Evolutionary conservation across 495 filamentous ascomycete genomes (phyloP).

Genomic region (Xylona heveae): DNA sequence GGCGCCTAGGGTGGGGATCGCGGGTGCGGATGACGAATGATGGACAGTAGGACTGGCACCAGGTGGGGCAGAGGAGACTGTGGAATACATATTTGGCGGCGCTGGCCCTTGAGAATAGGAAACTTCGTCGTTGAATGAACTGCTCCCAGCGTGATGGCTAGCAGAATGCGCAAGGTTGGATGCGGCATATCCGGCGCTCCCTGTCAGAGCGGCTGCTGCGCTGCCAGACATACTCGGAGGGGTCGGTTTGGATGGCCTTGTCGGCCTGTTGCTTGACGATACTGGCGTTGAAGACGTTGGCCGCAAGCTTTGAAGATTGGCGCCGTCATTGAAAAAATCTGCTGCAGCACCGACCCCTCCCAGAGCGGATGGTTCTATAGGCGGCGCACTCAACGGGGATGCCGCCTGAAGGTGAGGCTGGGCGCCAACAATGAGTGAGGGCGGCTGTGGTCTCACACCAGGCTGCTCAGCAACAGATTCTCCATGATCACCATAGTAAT

Average conservation of each 20-base stretch:
- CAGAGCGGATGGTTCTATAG: conserved; percentile 3
- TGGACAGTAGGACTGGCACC: conserved; percentile 1
- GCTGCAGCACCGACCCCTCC: conserved; percentile 8
- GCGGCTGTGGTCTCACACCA: conserved; percentile 29
- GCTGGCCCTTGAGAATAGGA: conserved; percentile 2
- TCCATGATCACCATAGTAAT: conserved; percentile 46
- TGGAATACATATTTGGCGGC: neutral
- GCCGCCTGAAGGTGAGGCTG: conserved; percentile 4
- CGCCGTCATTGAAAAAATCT: conserved; percentile 4
- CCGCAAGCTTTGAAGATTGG: neutral
- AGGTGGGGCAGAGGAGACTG: neutral
- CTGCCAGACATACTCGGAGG: no score
- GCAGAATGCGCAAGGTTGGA: no score
- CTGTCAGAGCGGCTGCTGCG: neutral
- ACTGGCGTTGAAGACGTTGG: neutral
- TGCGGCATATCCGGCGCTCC: neutral
- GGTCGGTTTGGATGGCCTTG: no score
- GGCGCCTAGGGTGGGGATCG: conserved; percentile 17
- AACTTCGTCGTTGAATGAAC: neutral
- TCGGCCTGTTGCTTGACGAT: no score
- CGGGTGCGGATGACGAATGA: conserved; percentile 11
- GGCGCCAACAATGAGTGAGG: conserved; percentile 27
- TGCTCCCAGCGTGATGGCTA: no score
- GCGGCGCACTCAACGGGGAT: neutral
- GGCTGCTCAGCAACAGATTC: conserved; percentile 39